Conservation (phyloP, 768 basidiomycete species). For the Tephrocybe rancida region DNA sequence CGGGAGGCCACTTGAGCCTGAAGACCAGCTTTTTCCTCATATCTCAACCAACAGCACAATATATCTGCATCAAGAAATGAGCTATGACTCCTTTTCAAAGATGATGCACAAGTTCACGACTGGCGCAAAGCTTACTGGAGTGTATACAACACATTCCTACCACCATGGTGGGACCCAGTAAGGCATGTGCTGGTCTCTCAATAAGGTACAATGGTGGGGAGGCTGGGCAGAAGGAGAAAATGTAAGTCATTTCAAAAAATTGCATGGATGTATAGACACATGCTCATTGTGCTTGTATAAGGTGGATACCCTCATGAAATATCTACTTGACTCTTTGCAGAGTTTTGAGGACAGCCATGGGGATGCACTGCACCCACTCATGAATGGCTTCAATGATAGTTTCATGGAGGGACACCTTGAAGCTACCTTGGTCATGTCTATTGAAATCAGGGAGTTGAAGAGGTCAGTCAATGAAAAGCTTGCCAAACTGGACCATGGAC, state of each 20-base stretch:
- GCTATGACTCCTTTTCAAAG: slow-evolving; percentile 28
- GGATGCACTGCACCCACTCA: slow-evolving; percentile 29
- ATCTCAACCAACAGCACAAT: slow-evolving; percentile 28
- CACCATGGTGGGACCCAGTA: slow-evolving; percentile 40
- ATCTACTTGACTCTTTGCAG: slow-evolving; percentile 34
- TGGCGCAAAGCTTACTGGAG: slow-evolving; percentile 22
- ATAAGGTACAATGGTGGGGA: slow-evolving; percentile 41
- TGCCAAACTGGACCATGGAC: not conserved
- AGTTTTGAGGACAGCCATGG: slow-evolving; percentile 30
- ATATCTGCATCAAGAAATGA: slow-evolving; percentile 23
- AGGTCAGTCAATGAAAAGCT: not conserved
- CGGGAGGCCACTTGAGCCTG: slow-evolving; percentile 18
- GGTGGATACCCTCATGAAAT: slow-evolving; percentile 37
- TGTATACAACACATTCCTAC: slow-evolving; percentile 36
- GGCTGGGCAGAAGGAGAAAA: slow-evolving; percentile 41
- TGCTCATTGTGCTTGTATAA: slow-evolving; percentile 8
- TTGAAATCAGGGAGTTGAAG: not conserved
- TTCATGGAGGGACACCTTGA: slow-evolving; percentile 29
- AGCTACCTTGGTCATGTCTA: not conserved
- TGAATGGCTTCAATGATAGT: slow-evolving; percentile 16
- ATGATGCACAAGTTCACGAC: slow-evolving; percentile 27
- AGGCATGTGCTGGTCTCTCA: slow-evolving; percentile 35
- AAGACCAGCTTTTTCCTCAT: slow-evolving; percentile 37
- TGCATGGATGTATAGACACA: not conserved
- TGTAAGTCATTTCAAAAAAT: slow-evolving; percentile 21